Conservation (phyloP, 2,329 filamentous ascomycete genomes). For the Botrytis galanthina region DNA sequence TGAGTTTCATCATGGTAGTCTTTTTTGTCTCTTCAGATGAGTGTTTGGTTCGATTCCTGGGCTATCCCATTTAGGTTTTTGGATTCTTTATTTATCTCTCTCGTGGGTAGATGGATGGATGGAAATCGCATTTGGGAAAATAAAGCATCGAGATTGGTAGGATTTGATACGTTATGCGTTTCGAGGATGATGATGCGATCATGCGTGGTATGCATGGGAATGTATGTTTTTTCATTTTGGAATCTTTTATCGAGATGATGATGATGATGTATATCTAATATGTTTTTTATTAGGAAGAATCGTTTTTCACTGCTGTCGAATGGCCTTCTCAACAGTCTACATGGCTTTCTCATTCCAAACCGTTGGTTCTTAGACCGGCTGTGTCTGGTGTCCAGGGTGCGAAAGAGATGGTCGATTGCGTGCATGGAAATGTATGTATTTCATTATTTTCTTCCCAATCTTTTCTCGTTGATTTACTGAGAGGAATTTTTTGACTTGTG, state of each 20-base stretch:
- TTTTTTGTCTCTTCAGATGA: too few species aligned
- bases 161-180: neutral
- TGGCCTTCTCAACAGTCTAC: neutral
- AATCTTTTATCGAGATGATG: too few species aligned
- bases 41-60: neutral
- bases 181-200: neutral
- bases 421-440: too few species aligned
- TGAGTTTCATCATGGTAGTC: too few species aligned
- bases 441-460: too few species aligned
- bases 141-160: neutral
- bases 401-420: neutral
- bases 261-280: neutral
- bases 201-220: fast-evolving
- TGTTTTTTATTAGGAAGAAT: neutral
- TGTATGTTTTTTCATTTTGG: neutral
- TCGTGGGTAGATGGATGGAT: too few species aligned
- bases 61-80: neutral
- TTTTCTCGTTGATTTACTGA: too few species aligned
- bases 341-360: neutral
- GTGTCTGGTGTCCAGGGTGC: neutral
- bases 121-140: neutral
- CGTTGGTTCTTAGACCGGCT: neutral
- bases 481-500: too few species aligned
- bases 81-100: neutral
- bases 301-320: neutral